Evolutionary conservation across 345 rosid species (phyloP).

Genomic region (Citrus sp.): DNA sequence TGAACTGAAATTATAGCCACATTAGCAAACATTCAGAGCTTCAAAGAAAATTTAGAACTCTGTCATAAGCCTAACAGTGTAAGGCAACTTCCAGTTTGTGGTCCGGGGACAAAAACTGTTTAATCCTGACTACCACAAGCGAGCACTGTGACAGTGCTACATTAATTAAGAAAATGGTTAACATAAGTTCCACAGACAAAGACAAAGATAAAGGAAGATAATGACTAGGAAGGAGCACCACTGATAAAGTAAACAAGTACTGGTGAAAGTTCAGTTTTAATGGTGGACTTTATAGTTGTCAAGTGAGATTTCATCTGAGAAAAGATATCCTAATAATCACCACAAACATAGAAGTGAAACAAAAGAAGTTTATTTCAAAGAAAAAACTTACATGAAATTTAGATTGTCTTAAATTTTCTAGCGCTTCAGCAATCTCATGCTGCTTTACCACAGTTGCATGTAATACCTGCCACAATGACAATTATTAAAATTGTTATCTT

Average conservation of each 20-base stretch:
- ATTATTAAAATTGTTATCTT: not conserved
- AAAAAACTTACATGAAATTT: conserved; percentile 56
- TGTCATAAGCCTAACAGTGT: not conserved
- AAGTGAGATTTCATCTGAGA: not conserved
- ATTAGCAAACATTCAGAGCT: not conserved
- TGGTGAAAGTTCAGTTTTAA: not conserved
- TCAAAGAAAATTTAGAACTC: not conserved
- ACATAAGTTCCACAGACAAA: not conserved
- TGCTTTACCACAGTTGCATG: conserved; percentile 73
- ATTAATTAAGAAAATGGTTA: not conserved
- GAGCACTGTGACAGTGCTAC: not conserved
- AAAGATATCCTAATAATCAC: not conserved
- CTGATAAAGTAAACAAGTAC: not conserved
- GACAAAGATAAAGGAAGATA: not conserved
- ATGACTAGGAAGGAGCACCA: not conserved
- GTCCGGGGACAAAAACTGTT: not conserved
- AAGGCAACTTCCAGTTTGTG: not conserved
- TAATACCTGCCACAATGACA: conserved; percentile 49
- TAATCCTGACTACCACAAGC: not conserved
- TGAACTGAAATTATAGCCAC: not conserved
- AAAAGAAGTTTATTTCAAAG: not conserved
- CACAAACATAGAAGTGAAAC: not conserved
- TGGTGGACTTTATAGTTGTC: not conserved
- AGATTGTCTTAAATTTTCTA: conserved; percentile 55
- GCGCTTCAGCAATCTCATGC: conserved; percentile 63